phyloP scores from a whole-genome alignment of 1,284 basidiomycete genomes.

The Chalciporus piperatoides region DNA sequence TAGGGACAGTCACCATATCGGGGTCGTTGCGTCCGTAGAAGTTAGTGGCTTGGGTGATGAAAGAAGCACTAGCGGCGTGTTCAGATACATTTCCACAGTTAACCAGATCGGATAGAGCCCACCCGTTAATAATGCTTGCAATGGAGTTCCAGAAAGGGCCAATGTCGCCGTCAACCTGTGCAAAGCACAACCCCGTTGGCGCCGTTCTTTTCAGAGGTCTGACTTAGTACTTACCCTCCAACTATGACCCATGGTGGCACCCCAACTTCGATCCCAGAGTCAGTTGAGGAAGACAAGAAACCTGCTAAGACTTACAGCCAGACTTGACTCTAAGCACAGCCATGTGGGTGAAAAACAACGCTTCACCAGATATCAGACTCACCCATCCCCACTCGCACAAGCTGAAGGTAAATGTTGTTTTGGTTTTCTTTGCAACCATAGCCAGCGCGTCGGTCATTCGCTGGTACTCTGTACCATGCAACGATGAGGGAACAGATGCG shows the following conservation, averaged over 20 bases:
- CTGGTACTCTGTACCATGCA: conserved; percentile 38
- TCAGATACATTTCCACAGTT: neutral
- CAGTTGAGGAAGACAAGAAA: neutral
- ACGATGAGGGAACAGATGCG: neutral
- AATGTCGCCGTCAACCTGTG: conserved; percentile 24
- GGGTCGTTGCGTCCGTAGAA: conserved; percentile 46
- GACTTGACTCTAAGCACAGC: conserved; percentile 45
- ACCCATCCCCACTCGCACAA: conserved; percentile 60
- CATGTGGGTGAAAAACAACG: conserved; percentile 3
- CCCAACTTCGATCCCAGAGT: conserved; percentile 14
- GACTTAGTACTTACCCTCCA: conserved; percentile 40
- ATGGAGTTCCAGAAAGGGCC: conserved; percentile 34
- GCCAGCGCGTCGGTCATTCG: conserved; percentile 53
- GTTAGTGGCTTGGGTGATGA: conserved; percentile 40
- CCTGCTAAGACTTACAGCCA: conserved; percentile 48
- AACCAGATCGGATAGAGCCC: neutral
- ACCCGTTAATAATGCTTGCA: conserved; percentile 40
- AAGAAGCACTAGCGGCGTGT: conserved; percentile 35
- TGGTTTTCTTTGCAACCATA: conserved; percentile 39
- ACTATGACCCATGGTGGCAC: conserved; percentile 42
- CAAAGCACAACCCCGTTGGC: neutral
- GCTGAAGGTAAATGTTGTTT: conserved; percentile 47
- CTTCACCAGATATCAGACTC: conserved; percentile 19
- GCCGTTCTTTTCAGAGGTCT: neutral
- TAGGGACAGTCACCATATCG: conserved; percentile 39